Evolutionary conservation across 2,329 filamentous ascomycete genomes (phyloP).

Genomic region (Colletotrichum neosansevieriae): DNA sequence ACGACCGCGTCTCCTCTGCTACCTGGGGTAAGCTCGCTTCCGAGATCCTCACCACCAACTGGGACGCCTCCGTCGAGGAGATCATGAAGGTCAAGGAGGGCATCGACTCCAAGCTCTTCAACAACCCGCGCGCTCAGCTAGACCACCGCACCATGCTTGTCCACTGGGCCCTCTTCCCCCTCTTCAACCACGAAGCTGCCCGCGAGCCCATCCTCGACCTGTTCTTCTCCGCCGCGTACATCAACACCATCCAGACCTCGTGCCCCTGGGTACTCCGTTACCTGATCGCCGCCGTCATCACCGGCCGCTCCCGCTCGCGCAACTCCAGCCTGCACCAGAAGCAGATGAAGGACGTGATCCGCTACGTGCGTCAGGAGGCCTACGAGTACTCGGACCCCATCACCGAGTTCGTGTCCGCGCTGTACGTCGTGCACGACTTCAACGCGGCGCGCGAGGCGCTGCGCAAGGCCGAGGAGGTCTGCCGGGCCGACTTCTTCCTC

Average conservation of each 20-base stretch:
- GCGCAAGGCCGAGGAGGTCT: constrained; percentile 87
- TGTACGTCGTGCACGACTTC: constrained; percentile 89
- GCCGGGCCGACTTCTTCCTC: constrained; percentile 96
- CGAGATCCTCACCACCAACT: constrained; percentile 94
- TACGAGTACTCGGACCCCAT: constrained; percentile 98
- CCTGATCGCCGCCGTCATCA: constrained; percentile 93
- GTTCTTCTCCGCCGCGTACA: constrained; percentile 96
- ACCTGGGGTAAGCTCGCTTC: constrained; percentile 98
- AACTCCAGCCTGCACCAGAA: constrained; percentile 94
- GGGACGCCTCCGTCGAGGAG: constrained; percentile 94
- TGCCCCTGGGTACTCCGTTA: constrained; percentile 98
- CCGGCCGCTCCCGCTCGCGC: constrained; percentile 83
- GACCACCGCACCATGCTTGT: constrained; percentile 97
- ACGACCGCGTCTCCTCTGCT: constrained; percentile 94
- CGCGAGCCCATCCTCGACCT: constrained; percentile 93
- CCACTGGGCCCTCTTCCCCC: constrained; percentile 98
- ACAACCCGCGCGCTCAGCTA: constrained; percentile 94
- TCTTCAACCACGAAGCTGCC: constrained; percentile 96
- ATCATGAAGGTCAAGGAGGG: constrained; percentile 89
- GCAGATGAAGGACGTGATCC: constrained; percentile 96
- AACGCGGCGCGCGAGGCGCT: constrained; percentile 95
- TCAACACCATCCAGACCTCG: constrained; percentile 99
- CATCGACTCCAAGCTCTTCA: constrained; percentile 96
- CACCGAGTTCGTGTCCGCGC: constrained; percentile 94
- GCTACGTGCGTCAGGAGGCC: constrained; percentile 94